Percentiles rank a stretch among this genome's conserved stretches.
phyloP scores from a whole-genome alignment of 1,139 yeast species.

The Geotrichum bryndzae region DNA sequence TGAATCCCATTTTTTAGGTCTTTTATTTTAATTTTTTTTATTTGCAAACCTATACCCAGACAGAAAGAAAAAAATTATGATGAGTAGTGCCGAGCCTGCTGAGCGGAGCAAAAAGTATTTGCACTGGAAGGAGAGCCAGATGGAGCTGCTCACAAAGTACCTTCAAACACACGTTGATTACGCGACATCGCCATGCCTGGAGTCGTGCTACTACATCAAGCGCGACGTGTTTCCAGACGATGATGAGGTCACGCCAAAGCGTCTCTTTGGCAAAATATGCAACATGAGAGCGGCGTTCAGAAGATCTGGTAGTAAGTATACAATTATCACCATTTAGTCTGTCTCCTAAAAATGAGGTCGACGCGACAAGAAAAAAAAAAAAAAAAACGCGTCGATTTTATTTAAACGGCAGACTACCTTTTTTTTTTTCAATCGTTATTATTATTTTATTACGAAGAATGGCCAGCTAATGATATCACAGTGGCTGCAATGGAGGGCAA shows the following conservation, averaged over 20 bases:
- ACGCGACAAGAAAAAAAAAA: too few species aligned
- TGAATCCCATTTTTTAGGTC: too few species aligned
- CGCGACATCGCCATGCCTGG: slow-evolving; percentile 17
- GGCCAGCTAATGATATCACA: neutral
- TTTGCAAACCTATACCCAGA: too few species aligned
- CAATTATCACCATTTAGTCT: neutral
- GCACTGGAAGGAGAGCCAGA: slow-evolving; percentile 18
- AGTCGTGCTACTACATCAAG: slow-evolving; percentile 14
- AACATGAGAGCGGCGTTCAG: slow-evolving; percentile 18
- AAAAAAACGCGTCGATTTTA: too few species aligned
- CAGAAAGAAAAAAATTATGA: too few species aligned
- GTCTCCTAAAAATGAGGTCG: too few species aligned
- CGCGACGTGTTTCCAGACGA: slow-evolving; percentile 17
- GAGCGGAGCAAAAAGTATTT: slow-evolving; percentile 14
- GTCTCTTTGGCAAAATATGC: slow-evolving; percentile 18
- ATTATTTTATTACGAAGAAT: neutral
- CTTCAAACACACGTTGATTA: slow-evolving; percentile 16
- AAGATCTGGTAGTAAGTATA: neutral
- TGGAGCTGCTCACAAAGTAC: slow-evolving; percentile 14
- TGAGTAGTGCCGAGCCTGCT: neutral
- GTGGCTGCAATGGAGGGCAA: slow-evolving; percentile 1
- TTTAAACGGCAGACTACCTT: neutral
- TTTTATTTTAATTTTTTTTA: too few species aligned
- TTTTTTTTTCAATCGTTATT: neutral
- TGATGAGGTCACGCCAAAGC: slow-evolving; percentile 17